Base-by-base conservation (phyloP, 305 asterid genomes). In the Stenogyne calaminthoides region DNA sequence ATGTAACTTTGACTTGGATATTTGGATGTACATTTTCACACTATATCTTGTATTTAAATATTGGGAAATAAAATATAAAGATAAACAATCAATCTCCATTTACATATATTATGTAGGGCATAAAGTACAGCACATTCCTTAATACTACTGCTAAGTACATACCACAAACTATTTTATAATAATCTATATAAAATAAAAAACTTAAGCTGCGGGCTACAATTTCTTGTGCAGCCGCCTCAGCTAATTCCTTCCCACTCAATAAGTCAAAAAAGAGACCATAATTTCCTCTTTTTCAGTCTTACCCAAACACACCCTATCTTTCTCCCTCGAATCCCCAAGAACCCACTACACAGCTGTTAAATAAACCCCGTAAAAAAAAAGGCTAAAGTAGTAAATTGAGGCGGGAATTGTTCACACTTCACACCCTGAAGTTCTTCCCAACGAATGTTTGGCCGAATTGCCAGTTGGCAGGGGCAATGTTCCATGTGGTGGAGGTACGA, bases 401-500 rank as follows among this genome's bases (percentile, higher is more conserved):
- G 6, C 57, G 36, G 52, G 54, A 16, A 20, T 36, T 9, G 5
- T n/a, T n/a, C n/a, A n/a, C n/a, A n/a, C n/a, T 19, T 84, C 72
- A 88, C 58, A 89, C 95, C 47, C 93, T 77, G 85, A 92, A 92
- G 76, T 92, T 92, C 76, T 90, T 92, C 0, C 98, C 98, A 2
- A 79, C 83, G 42, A 84, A 92, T 1, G 98, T 92, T 63, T 92
- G 96, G 44, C 98, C 96, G 64, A 85, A 92, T 67, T 92, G 91
- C 98, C 98, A 92, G 32, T 74, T 67, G 1, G 88, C 19, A 1
- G 95, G 96, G 4, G 70, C 96, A 0, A 92, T 80, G 76, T 88
- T 92, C 93, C 95, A 87, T 0, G 96, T 84, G 64, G 98, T 87
- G 56, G 96, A 88, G 29, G 83, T 78, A 42, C 98, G 91, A n/a